A percentile compares a stretch with the other conserved stretches of the same genome.
phyloP scores from a whole-genome alignment of 495 filamentous ascomycete species.

The Podospora didyma region DNA sequence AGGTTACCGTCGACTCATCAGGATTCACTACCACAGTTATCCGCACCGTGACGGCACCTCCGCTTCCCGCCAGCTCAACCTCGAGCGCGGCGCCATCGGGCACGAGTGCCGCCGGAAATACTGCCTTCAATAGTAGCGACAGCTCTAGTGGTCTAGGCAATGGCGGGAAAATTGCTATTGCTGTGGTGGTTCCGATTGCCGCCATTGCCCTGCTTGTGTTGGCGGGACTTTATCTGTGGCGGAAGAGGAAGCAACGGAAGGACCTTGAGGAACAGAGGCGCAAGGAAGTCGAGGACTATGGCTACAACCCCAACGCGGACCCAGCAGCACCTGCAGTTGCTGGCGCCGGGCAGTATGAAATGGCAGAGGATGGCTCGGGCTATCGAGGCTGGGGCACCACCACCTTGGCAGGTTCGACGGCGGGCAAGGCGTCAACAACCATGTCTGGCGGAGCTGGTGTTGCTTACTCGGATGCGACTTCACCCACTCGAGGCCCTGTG shows the following conservation, averaged over 20 bases:
- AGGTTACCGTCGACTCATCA: constrained; percentile 12
- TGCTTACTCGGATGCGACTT: constrained; percentile 73
- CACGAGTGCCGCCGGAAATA: constrained; percentile 20
- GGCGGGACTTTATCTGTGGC: constrained; percentile 77
- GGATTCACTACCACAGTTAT: constrained; percentile 22
- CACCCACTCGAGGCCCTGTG: constrained; percentile 63
- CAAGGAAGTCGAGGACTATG: constrained; percentile 95
- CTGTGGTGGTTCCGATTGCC: constrained; percentile 88
- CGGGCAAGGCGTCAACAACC: constrained; percentile 81
- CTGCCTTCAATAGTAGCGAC: constrained; percentile 29
- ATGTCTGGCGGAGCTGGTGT: constrained; percentile 68
- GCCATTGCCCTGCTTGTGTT: constrained; percentile 80
- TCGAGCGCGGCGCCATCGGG: constrained; percentile 14
- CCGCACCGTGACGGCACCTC: constrained; percentile 21
- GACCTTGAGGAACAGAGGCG: constrained; percentile 80
- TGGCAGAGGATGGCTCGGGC: constrained; percentile 65
- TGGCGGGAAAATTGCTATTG: constrained; percentile 75
- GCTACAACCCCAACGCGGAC: constrained; percentile 92
- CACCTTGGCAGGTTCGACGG: constrained; percentile 60
- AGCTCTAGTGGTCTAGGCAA: constrained; percentile 31
- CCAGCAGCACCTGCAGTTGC: constrained; percentile 70
- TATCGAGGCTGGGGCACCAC: constrained; percentile 97
- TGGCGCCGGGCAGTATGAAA: constrained; percentile 58
- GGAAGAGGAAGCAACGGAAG: constrained; percentile 77
- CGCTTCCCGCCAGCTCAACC: not conserved